A percentile compares a stretch with the other conserved stretches of the same genome.
Evolutionary conservation across 352 stramenopile genomes (phyloP).

Genomic region (Phytophthora citrophthora): DNA sequence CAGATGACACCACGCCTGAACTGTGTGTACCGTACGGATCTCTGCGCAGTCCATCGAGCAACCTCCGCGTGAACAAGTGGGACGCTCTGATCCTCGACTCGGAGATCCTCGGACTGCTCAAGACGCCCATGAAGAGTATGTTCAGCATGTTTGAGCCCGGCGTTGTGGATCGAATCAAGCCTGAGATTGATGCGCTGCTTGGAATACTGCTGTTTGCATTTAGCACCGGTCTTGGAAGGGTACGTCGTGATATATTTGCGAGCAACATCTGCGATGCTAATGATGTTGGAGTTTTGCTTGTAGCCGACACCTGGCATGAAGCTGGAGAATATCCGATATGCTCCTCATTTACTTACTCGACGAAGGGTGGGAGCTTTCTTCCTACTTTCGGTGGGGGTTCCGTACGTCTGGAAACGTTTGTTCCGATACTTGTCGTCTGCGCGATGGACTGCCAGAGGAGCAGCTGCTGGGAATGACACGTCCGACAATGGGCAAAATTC

Average conservation of each 20-base stretch:
- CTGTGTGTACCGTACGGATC: constrained; percentile 50
- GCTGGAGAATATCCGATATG: constrained; percentile 80
- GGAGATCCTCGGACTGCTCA: constrained; percentile 81
- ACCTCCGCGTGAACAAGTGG: constrained; percentile 85
- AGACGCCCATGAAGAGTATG: constrained; percentile 77
- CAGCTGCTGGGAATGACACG: not conserved
- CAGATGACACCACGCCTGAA: not conserved
- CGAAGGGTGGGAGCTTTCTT: constrained; percentile 66
- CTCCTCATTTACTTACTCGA: constrained; percentile 47
- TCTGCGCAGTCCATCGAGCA: constrained; percentile 48
- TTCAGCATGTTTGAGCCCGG: constrained; percentile 81
- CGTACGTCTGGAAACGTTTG: constrained; percentile 81
- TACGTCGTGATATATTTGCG: constrained; percentile 25
- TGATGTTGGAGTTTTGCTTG: constrained; percentile 7
- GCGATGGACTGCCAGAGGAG: constrained; percentile 39
- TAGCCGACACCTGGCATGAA: constrained; percentile 87
- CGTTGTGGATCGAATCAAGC: constrained; percentile 66
- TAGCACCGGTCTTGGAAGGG: constrained; percentile 64
- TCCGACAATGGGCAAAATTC: constrained; percentile 4
- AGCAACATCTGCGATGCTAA: not conserved
- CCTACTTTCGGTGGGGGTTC: constrained; percentile 69
- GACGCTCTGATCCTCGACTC: constrained; percentile 81
- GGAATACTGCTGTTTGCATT: constrained; percentile 66
- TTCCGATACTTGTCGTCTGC: constrained; percentile 68
- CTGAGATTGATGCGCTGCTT: constrained; percentile 74